Evolutionary conservation across 2,329 filamentous ascomycete species (phyloP).

Genomic region (Sphaceloma murrayae): DNA sequence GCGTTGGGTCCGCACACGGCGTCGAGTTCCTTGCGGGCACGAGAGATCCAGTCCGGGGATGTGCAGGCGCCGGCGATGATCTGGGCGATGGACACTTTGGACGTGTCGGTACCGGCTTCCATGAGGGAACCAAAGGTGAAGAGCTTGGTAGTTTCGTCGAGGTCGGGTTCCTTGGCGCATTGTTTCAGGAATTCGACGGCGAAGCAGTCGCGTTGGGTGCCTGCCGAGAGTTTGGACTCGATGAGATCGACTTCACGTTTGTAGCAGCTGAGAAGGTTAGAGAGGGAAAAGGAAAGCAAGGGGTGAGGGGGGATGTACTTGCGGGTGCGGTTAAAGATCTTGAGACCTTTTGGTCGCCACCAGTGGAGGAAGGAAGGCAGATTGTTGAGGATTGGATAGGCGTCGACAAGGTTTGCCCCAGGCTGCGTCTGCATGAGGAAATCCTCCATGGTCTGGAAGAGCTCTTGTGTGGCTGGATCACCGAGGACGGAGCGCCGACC

Average conservation of each 20-base stretch:
- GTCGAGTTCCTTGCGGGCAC: slow-evolving; percentile 28
- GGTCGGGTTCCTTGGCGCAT: slow-evolving; percentile 28
- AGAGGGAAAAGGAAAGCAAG: slow-evolving; percentile 5
- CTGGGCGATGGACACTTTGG: slow-evolving; percentile 25
- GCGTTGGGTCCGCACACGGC: slow-evolving; percentile 21
- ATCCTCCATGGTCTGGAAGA: slow-evolving; percentile 16
- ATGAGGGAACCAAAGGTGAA: slow-evolving; percentile 16
- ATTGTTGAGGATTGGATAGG: slow-evolving; percentile 21
- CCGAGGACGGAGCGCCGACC: slow-evolving; percentile 24
- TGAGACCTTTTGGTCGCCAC: slow-evolving; percentile 9
- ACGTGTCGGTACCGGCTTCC: slow-evolving; percentile 24
- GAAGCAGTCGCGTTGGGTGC: slow-evolving; percentile 32
- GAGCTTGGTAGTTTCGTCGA: slow-evolving; percentile 18
- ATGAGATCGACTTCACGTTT: slow-evolving; percentile 9
- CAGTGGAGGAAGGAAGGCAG: slow-evolving; percentile 15
- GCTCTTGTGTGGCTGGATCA: slow-evolving; percentile 22
- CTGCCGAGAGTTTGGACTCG: slow-evolving; percentile 26
- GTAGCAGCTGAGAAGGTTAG: slow-evolving; percentile 17
- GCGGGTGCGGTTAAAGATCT: slow-evolving; percentile 9
- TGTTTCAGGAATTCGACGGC: slow-evolving; percentile 31
- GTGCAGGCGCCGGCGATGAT: slow-evolving; percentile 28
- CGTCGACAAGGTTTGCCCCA: slow-evolving; percentile 19
- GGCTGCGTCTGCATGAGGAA: slow-evolving; percentile 16
- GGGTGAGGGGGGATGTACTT: background rate
- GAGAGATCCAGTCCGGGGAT: slow-evolving; percentile 25